phyloP scores from a whole-genome alignment of 768 basidiomycete genomes.

The Amanita exitialis region DNA sequence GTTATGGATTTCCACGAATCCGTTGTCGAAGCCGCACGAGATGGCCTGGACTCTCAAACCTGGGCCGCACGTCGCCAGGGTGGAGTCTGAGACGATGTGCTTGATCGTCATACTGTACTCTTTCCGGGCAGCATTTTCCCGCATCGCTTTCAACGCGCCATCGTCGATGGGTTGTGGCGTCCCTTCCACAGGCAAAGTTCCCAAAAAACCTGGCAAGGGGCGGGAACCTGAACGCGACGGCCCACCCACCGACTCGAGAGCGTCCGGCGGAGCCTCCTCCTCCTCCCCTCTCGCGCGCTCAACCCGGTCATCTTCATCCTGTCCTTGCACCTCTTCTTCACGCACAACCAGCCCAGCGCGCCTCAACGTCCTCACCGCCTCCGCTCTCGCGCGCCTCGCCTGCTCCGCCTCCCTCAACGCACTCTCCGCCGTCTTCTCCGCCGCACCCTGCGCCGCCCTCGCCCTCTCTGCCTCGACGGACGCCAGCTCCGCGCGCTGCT shows the following conservation, averaged over 20 bases:
- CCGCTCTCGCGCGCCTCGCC: background rate
- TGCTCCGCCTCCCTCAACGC: background rate
- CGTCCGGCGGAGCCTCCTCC: background rate
- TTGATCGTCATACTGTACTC: background rate
- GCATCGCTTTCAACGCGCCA: background rate
- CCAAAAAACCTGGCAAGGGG: too few species aligned
- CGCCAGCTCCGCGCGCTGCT: background rate
- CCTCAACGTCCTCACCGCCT: background rate
- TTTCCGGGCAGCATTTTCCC: background rate
- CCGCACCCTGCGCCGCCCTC: background rate
- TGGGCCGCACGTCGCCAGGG: constrained; percentile 14
- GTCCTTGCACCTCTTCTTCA: too few species aligned
- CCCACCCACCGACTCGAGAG: background rate
- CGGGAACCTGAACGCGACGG: background rate
- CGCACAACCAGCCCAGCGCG: background rate
- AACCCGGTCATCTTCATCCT: too few species aligned
- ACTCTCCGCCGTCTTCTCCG: background rate
- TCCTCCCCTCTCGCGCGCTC: too few species aligned
- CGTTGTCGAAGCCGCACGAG: constrained; percentile 12
- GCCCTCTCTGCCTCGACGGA: background rate
- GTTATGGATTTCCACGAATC: constrained; percentile 9
- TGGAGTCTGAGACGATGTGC: constrained; percentile 5
- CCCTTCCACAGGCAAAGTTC: background rate
- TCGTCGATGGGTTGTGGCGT: background rate
- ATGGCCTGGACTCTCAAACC: constrained; percentile 8